Evolutionary conservation across 495 filamentous ascomycete genomes (phyloP).

Genomic region (Diplogelasinospora grovesii): DNA sequence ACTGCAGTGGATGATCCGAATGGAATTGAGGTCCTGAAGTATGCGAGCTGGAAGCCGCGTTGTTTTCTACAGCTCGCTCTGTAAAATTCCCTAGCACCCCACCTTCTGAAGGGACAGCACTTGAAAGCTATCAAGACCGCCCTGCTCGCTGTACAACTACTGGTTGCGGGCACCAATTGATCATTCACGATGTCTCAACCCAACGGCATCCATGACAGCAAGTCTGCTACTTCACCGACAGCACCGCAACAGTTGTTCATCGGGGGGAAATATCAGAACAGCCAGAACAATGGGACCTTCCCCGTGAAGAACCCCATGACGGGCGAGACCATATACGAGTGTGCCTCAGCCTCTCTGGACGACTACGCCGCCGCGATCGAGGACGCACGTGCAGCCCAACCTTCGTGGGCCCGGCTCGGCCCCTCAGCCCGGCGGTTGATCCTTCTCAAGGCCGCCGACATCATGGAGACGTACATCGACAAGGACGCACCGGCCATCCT

Average conservation of each 20-base stretch:
- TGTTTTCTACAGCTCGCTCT: too few relatives aligned
- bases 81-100: too few relatives aligned
- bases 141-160: too few relatives aligned
- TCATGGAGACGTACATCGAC: slow-evolving; percentile 53
- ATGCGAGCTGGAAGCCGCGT: too few relatives aligned
- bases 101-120: too few relatives aligned
- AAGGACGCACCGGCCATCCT: slow-evolving; percentile 53
- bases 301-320: slow-evolving; percentile 55
- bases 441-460: slow-evolving; percentile 57
- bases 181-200: too few relatives aligned
- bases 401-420: slow-evolving; percentile 56
- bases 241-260: slow-evolving; percentile 48
- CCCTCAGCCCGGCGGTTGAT: slow-evolving; percentile 55
- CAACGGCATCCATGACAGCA: too few relatives aligned
- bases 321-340: slow-evolving; percentile 47
- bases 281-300: slow-evolving; percentile 48
- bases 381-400: slow-evolving; percentile 52
- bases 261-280: slow-evolving; percentile 53
- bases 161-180: too few relatives aligned
- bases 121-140: too few relatives aligned
- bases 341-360: slow-evolving; percentile 49
- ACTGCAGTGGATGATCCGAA: too few relatives aligned
- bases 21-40: too few relatives aligned
- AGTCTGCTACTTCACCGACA: slow-evolving; percentile 1
- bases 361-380: slow-evolving; percentile 54